Evolutionary conservation across 345 rosid genomes (phyloP), one percentile per base, ranked within the genome.

Genomic region (Rhizophora mangle): DNA sequence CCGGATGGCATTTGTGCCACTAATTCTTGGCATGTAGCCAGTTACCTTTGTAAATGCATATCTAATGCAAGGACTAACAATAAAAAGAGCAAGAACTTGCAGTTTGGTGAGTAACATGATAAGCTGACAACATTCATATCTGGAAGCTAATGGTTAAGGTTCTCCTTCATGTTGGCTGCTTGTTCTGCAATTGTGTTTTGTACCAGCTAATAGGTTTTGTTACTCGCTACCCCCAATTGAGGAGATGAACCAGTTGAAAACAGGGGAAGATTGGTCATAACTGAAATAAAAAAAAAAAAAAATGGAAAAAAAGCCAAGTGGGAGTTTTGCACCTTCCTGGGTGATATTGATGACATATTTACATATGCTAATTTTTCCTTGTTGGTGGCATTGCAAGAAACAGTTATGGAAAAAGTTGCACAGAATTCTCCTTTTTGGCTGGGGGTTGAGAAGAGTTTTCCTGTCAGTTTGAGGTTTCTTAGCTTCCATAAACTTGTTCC

Each of bases 151-250:
- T 60, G 31, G n/a, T 49, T 29, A 7, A 61, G 52, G 49, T 16
- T 61, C 16, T 22, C 27, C 30, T 61, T 22, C 19, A 21, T 21
- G 21, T 68, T 15, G 26, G 46, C 54, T 18, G 19, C 58, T 37
- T 0, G 9, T 21, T 32, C 32, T 37, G 63, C 62, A 27, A 36
- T 10, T 18, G 59, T 20, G 30, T 47, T 59, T 59, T 29, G 30
- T 68, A 30, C 72, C 63, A 16, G 2, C 55, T 27, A 39, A 9
- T 16, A 22, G 63, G 55, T 9, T 67, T 51, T 47, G n/a, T 69
- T 13, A 34, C 37, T 7, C 9, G 0, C 37, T 34, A 6, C 10
- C 9, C 37, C 10, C 0, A 34, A 7, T 34, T 1, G 10, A 13
- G 55, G 24, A 69, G 32, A 49, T 32, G 53, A 11, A 15, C 8